Percentiles rank a stretch among this genome's conserved stretches.
phyloP scores from a whole-genome alignment of 2,329 filamentous ascomycete species.

The Domatiomyces globalis region DNA sequence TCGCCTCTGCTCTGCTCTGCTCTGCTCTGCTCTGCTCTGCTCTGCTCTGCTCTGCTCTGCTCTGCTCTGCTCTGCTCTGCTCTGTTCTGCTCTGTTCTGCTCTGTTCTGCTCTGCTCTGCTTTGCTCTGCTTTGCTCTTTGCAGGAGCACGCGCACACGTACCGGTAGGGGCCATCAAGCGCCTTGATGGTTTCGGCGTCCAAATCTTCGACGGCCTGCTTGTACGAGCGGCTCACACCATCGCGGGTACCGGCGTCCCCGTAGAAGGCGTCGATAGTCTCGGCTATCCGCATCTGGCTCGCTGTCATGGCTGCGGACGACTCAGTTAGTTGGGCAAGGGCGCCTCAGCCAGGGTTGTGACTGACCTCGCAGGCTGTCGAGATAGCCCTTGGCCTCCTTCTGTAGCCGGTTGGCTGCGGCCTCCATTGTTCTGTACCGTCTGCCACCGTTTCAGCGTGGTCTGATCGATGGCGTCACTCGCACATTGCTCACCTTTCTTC shows the following conservation, averaged over 20 bases:
- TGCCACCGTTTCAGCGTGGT: constrained; percentile 24
- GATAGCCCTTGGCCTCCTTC: constrained; percentile 95
- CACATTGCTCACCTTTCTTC: constrained; percentile 57
- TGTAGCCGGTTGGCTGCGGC: constrained; percentile 80
- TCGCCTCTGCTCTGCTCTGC: neutral
- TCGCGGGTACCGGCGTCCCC: constrained; percentile 89
- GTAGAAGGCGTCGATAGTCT: constrained; percentile 98
- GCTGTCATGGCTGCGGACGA: constrained; percentile 75
- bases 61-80: neutral
- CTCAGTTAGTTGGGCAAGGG: neutral
- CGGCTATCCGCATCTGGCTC: constrained; percentile 97
- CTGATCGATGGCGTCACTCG: constrained; percentile 11
- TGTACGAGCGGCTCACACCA: constrained; percentile 91
- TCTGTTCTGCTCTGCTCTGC: neutral
- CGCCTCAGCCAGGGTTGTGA: constrained; percentile 1
- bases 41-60: neutral
- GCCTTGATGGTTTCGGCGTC: constrained; percentile 98
- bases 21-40: neutral
- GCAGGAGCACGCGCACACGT: constrained; percentile 15
- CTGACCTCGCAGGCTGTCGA: constrained; percentile 81
- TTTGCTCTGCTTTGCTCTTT: neutral
- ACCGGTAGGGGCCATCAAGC: constrained; percentile 86
- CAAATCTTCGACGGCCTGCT: constrained; percentile 93
- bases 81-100: neutral
- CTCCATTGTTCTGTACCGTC: constrained; percentile 96